phyloP scores from a whole-genome alignment of 176 grass and related monocot species.

The Juncus effusus region DNA sequence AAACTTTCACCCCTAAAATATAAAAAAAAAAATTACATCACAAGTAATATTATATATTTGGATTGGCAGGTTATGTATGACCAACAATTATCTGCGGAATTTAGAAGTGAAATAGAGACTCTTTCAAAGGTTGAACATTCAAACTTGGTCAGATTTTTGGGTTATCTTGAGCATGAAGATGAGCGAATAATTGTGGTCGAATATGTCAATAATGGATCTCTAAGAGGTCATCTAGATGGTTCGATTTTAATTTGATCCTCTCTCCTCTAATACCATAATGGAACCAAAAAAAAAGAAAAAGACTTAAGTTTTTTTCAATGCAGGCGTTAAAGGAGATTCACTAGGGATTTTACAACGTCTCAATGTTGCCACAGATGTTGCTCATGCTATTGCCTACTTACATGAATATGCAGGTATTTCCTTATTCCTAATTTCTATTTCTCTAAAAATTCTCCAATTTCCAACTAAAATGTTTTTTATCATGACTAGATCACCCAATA shows the following conservation, averaged over 20 bases:
- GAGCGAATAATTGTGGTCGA: constrained; percentile 71
- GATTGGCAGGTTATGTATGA: constrained; percentile 63
- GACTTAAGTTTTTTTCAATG: not conserved
- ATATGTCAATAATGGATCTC: constrained; percentile 73
- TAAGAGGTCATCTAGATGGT: constrained; percentile 92
- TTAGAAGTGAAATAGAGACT: constrained; percentile 70
- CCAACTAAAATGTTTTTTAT: not conserved
- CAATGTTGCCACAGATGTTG: constrained; percentile 75
- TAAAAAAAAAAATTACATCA: not conserved
- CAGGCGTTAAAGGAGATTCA: constrained; percentile 44
- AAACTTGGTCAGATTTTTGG: constrained; percentile 68
- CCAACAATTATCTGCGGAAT: constrained; percentile 51
- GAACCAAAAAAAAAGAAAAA: too few relatives aligned
- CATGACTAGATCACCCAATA: constrained; percentile 68
- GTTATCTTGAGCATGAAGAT: constrained; percentile 60
- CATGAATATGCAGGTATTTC: constrained; percentile 70
- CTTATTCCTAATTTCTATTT: constrained; percentile 9
- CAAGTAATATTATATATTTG: constrained; percentile 17
- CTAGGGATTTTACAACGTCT: constrained; percentile 65
- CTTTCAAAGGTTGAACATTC: constrained; percentile 82
- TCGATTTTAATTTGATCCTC: constrained; percentile 11
- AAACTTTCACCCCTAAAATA: not conserved
- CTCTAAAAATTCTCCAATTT: constrained; percentile 10
- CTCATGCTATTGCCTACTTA: constrained; percentile 79
- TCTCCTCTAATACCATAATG: not conserved